Conservation (phyloP, 2,329 filamentous ascomycete genomes). For the Hymenoscyphus infarciens region DNA sequence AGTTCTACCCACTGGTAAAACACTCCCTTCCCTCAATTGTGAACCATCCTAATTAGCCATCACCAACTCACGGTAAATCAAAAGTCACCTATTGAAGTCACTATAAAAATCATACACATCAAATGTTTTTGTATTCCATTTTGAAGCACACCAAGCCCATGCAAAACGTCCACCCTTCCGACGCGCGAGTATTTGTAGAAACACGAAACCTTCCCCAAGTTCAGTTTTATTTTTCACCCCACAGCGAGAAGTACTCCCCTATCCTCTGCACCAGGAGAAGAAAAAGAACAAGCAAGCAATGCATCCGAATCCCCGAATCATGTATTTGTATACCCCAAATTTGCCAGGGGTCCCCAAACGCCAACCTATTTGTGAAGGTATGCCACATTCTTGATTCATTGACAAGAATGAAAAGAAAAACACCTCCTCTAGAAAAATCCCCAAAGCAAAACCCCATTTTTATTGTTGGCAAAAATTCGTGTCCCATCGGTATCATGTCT, state of each 20-base stretch:
- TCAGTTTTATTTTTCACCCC: background rate
- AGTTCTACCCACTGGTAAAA: no score
- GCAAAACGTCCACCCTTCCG: background rate
- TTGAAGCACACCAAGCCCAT: background rate
- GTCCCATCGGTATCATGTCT: background rate
- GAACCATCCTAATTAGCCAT: no score
- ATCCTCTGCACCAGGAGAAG: background rate
- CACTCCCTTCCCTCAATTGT: no score
- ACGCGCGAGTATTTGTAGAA: background rate
- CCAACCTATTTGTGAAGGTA: background rate
- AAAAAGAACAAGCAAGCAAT: background rate
- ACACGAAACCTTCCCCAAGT: background rate
- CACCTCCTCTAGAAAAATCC: background rate
- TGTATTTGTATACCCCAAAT: background rate
- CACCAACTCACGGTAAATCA: no score
- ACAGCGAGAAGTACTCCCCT: background rate
- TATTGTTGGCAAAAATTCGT: background rate
- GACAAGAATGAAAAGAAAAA: background rate
- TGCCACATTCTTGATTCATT: background rate
- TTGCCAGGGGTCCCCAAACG: background rate
- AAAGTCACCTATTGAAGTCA: background rate
- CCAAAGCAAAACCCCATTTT: background rate
- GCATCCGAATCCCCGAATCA: background rate
- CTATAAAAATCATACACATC: background rate
- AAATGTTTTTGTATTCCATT: background rate